phyloP scores from a whole-genome alignment of 2,329 filamentous ascomycete species.

The Xylaria arbuscula region DNA sequence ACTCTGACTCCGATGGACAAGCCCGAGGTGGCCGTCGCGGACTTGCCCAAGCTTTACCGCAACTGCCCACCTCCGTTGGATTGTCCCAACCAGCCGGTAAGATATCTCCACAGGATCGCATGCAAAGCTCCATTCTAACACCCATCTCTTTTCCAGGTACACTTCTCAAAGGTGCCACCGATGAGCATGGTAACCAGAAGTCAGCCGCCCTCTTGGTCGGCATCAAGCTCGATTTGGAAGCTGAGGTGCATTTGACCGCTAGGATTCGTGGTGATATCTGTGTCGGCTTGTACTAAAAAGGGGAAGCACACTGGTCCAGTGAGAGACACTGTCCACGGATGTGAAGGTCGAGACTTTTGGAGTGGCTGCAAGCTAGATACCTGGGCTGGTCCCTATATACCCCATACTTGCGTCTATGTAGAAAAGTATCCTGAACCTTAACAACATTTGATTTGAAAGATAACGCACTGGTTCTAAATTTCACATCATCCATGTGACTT shows the following conservation, averaged over 20 bases:
- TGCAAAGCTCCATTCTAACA: neutral
- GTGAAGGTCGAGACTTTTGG: constrained; percentile 11
- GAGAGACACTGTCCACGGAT: constrained; percentile 3
- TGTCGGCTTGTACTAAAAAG: constrained; percentile 64
- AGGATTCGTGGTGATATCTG: constrained; percentile 70
- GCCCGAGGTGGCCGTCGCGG: constrained; percentile 46
- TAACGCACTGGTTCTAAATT: neutral
- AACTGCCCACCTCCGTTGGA: constrained; percentile 44
- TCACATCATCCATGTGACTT: neutral
- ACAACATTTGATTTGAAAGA: neutral
- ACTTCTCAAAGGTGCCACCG: constrained; percentile 67
- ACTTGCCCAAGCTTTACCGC: constrained; percentile 38
- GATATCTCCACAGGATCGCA: neutral
- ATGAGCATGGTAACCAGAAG: constrained; percentile 68
- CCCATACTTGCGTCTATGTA: constrained; percentile 19
- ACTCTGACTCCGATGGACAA: constrained; percentile 54
- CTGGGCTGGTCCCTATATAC: constrained; percentile 30
- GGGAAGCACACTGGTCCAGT: neutral
- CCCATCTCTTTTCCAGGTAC: constrained; percentile 53
- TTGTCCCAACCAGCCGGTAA: constrained; percentile 45
- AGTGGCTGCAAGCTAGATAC: constrained; percentile 18
- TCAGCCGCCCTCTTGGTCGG: constrained; percentile 68
- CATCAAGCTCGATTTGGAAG: constrained; percentile 72
- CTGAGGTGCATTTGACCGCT: constrained; percentile 71
- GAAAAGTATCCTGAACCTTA: constrained; percentile 16